Base-by-base conservation (phyloP, 2,329 filamentous ascomycete genomes). In the Cladosporium sp. region DNA sequence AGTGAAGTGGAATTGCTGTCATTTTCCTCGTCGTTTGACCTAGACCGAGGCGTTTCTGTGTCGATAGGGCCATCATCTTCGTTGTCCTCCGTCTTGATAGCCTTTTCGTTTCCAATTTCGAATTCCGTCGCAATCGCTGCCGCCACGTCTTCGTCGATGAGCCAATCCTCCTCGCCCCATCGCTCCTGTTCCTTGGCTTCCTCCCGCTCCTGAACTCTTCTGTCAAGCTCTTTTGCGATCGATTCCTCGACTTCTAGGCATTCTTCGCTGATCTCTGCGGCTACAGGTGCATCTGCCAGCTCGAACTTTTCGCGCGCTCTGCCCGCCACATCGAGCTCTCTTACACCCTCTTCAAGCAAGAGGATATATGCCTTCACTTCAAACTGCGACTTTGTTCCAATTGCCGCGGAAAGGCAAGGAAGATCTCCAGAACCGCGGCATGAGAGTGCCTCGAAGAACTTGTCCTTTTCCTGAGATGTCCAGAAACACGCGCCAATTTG, bases 361-460 rank as follows among this genome's bases (percentile, higher is more conserved):
- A 73, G 61, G 4, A 95, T 65, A 63, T 90, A 90, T 44, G 86
- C 80, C 22, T 78, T 77, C 29, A 93, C 82, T 68, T 96, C 89
- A 7, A 85, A 64, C 56, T 82, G 78, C 52, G 82, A 85, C 68
- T 97, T 97, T 29, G 82, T 85, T 1, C 74, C 74, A 13, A 96
- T 73, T 0, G 78, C 74, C 7, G 68, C 61, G 1, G 88, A 77
- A 50, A 96, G 85, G 1, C 76, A 79, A 1, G 69, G 68, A 1
- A 86, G 60, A 54, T 89, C 73, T 58, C 82, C 78, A 45, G 73
- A 78, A 0, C 89, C 89, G 2, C 86, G 74, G 0, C 80, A 79
- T 1, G 77, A 73, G 3, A 95, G 66, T 0, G 80, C 78, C 12
- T 79, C 73, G 64, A 89, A 95, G 52, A 96, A 80, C 0, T 73